Base-by-base conservation (phyloP, 1,139 yeast genomes). In the Lodderomyces metapsilosis region DNA sequence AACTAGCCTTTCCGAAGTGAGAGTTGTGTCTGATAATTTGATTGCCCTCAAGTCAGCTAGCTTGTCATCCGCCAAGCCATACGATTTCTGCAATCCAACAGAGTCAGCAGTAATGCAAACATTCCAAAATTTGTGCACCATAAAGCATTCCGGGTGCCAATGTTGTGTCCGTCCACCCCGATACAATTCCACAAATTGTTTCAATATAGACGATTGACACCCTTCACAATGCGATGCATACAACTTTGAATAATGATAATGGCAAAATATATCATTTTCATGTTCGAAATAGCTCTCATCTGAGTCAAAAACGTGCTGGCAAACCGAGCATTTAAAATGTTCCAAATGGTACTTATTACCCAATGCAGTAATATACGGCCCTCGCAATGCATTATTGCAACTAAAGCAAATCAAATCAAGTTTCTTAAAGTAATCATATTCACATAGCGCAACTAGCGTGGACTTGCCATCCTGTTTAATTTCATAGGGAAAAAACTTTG, bases 81-180 rank as follows among this genome's bases (percentile, higher is more conserved):
- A 42, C 31, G 44, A 36, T 24, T 39, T 41, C 11, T 73, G 72
- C 31, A 81, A 58, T 1, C 88, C 91, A 30, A 84, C 76, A 4
- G 78, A 67, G 43, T 77, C 83, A 0, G 85, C 77, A 3, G 83
- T 74, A n/a, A 89, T 71, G 45, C 84, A 78, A 20, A 91, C 96
- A 57, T 88, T 91, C 98, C 98, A 94, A 56, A 89, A 91, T 59
- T 91, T 91, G 68, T 87, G 91, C 38, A 92, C 95, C 91, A 94
- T 94, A 59, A 89, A 94, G 67, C 98, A 94, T 61, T 94, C 98
- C 2, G 98, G 98, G 61, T 94, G 99, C 98, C 98, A 94, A 58
- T 89, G 96, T 59, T 91, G 96, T 49, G 86, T 85, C 52, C 86
- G 76, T n/a, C 97, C 97, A 38, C 96, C 96, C 51, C 95, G 75